Conservation (phyloP, 805 yeast species). For the Hemisphaericaspora nanyangensis region DNA sequence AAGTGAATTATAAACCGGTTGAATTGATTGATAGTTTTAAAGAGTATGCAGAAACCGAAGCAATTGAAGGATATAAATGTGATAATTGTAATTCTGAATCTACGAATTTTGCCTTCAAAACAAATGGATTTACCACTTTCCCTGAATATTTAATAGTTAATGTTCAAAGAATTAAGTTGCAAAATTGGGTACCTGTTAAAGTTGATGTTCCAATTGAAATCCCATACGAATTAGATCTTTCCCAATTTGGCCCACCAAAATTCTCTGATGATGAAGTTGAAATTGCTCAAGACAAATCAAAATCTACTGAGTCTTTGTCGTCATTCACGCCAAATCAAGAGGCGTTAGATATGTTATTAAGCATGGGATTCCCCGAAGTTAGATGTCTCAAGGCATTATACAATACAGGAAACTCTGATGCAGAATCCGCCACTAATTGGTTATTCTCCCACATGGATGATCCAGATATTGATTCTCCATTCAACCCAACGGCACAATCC, state of each 20-base stretch:
- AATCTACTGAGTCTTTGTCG: neutral
- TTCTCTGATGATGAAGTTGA: conserved; percentile 29
- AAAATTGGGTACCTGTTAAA: conserved; percentile 88
- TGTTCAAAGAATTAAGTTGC: conserved; percentile 76
- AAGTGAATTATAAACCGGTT: conserved; percentile 46
- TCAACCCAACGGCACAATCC: conserved; percentile 27
- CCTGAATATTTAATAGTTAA: conserved; percentile 72
- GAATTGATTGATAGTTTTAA: conserved; percentile 48
- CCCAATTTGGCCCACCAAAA: conserved; percentile 38
- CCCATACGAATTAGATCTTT: conserved; percentile 46
- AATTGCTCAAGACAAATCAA: neutral
- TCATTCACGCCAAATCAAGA: conserved; percentile 53
- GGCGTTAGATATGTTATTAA: conserved; percentile 51
- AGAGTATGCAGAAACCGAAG: conserved; percentile 44
- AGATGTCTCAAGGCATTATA: conserved; percentile 66
- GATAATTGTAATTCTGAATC: conserved; percentile 43
- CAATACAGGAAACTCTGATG: conserved; percentile 60
- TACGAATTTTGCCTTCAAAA: conserved; percentile 35
- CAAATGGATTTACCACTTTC: conserved; percentile 51
- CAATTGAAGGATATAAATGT: conserved; percentile 60
- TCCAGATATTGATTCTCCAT: conserved; percentile 65
- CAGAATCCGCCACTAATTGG: conserved; percentile 87
- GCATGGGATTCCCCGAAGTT: conserved; percentile 85
- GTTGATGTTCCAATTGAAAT: conserved; percentile 65
- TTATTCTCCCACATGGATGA: conserved; percentile 87